phyloP scores from a whole-genome alignment of 306 rosid species.

The Senna tora region DNA sequence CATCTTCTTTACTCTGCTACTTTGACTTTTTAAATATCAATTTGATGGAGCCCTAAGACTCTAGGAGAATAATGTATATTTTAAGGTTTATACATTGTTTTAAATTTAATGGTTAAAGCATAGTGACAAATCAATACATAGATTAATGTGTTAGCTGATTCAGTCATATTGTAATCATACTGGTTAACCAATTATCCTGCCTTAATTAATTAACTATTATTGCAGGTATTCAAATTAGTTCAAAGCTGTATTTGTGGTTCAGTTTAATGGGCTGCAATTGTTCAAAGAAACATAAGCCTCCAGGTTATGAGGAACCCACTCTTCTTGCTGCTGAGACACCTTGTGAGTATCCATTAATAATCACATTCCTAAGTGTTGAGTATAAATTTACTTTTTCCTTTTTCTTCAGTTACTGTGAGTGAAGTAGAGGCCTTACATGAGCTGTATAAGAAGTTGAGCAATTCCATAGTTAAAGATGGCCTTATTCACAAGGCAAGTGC shows the following conservation, averaged over 20 bases:
- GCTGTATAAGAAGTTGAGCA: conserved; percentile 86
- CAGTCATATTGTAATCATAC: not conserved
- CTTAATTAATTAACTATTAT: not conserved
- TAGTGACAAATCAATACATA: not conserved
- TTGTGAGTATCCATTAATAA: conserved; percentile 50
- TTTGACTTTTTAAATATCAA: not conserved
- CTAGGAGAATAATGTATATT: not conserved
- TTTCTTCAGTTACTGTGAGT: conserved; percentile 66
- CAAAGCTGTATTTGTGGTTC: too few relatives aligned
- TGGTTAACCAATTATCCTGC: not conserved
- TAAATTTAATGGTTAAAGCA: not conserved
- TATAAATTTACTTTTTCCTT: conserved; percentile 22
- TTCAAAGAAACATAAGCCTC: conserved; percentile 47
- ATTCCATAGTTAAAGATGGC: conserved; percentile 75
- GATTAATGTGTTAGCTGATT: not conserved
- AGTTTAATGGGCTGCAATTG: conserved; percentile 60
- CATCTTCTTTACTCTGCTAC: not conserved
- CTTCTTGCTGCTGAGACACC: conserved; percentile 74
- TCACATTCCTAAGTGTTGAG: not conserved
- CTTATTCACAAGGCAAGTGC: conserved; percentile 70
- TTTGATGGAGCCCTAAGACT: not conserved
- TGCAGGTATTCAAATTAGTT: conserved; percentile 11
- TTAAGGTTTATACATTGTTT: not conserved
- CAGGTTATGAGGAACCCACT: conserved; percentile 62
- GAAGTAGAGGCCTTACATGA: conserved; percentile 84